phyloP scores from a whole-genome alignment of 192 early-diverging fungal genomes.

The Coemansia sp. region DNA sequence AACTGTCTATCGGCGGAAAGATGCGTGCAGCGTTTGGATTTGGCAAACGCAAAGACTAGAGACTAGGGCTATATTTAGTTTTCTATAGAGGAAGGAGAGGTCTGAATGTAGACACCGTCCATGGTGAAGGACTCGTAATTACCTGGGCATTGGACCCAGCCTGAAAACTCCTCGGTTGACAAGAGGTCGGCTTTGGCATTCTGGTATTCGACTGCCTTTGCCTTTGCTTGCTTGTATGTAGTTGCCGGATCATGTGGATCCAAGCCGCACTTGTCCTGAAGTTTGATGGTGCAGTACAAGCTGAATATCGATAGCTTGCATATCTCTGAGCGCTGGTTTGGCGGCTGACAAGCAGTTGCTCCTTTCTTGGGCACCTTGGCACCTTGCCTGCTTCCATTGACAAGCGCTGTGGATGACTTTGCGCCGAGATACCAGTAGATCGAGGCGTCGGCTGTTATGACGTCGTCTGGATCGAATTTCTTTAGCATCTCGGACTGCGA shows the following conservation, averaged over 20 bases:
- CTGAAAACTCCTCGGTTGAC: slow-evolving; percentile 11
- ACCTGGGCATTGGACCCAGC: slow-evolving; percentile 31
- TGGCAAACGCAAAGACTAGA: not conserved
- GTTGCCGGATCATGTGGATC: not conserved
- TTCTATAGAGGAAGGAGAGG: not conserved
- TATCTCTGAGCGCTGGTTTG: slow-evolving; percentile 28
- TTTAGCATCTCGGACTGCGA: slow-evolving; percentile 20
- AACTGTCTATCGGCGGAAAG: slow-evolving; percentile 32
- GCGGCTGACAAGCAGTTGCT: slow-evolving; percentile 14
- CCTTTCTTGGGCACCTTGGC: slow-evolving; percentile 26
- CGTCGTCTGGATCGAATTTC: not conserved
- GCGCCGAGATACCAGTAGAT: slow-evolving; percentile 44
- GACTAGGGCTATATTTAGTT: not conserved
- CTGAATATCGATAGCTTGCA: slow-evolving; percentile 40
- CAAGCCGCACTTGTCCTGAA: not conserved
- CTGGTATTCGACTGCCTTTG: slow-evolving; percentile 25
- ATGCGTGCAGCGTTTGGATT: slow-evolving; percentile 44
- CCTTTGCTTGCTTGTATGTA: slow-evolving; percentile 36
- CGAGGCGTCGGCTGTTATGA: slow-evolving; percentile 40
- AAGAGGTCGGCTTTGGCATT: slow-evolving; percentile 20
- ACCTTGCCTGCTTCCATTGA: slow-evolving; percentile 58
- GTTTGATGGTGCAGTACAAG: not conserved
- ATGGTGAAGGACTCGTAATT: slow-evolving; percentile 28
- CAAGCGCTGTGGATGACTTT: slow-evolving; percentile 43
- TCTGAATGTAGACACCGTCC: not conserved